Evolutionary conservation across 208 protist genomes (phyloP), one percentile per base, ranked within the genome.

Genomic region (Crithidia fasciculata): DNA sequence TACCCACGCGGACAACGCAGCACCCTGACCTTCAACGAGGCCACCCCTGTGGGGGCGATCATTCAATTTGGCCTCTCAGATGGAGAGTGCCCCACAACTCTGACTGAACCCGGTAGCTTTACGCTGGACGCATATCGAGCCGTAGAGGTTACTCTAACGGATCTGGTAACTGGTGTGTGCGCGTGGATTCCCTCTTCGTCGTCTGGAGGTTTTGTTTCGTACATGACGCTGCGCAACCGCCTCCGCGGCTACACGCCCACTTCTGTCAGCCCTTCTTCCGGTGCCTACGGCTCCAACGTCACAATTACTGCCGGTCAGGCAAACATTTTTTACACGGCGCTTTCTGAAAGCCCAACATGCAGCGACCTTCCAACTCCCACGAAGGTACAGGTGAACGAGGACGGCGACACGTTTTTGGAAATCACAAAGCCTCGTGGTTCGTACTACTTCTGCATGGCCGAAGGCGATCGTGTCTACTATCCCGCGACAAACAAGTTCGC

Each of bases 11-110:
- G 37, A n/a, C 19, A 63, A 36, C 37, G 55, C 19, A 8, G 10
- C 19, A 60, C 41, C 5, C 5, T 69, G 64, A 69, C 64, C 9
- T 69, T 69, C 18, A 69, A 69, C 40, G 52, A 58, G 4, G 64
- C 64, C 53, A 69, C 64, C 47, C 64, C 64, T 28, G 52, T 69
- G 4, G 64, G 64, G 4, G 18, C 64, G 2, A 59, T n/a, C 8
- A 57, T 69, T 28, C 10, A 4, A 12, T 59, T 69, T 59, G 12
- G 19, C n/a, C 59, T 56, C n/a, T 45, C 50, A 6, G 64, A 69
- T 40, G 64, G 52, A 37, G 49, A 19, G 7, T 69, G 64, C 53
- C 28, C n/a, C 6, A 13, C 16, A 5, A 36, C 64, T 3, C 7
- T 69, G 6, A 8, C 15, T 10, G 41, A 6, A 12, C 54, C 39